Conservation (phyloP, 2,329 filamentous ascomycete species). For the Lasiodiplodia sp. region DNA sequence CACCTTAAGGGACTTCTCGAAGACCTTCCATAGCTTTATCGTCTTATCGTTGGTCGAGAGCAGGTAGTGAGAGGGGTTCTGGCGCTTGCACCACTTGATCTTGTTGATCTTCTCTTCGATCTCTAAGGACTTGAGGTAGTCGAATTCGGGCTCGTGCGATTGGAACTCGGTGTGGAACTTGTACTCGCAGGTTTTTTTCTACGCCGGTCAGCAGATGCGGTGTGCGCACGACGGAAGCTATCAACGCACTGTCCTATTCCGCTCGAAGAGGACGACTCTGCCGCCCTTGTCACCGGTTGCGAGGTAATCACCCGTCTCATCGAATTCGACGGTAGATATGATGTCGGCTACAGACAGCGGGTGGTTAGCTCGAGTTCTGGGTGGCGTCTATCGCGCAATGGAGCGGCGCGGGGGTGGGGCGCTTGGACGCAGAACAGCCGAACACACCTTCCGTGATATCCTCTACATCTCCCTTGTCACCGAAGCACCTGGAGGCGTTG, state of each 20-base stretch:
- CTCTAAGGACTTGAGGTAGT: constrained; percentile 98
- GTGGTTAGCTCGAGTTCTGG: constrained; percentile 24
- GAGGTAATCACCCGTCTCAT: constrained; percentile 88
- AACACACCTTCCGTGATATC: constrained; percentile 86
- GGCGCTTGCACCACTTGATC: constrained; percentile 98
- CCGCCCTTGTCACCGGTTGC: constrained; percentile 91
- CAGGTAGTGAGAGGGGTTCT: constrained; percentile 98
- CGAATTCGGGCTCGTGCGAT: constrained; percentile 98
- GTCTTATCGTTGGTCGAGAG: constrained; percentile 99
- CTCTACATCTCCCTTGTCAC: constrained; percentile 99
- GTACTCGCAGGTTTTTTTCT: constrained; percentile 99
- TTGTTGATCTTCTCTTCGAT: constrained; percentile 99
- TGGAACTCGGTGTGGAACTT: constrained; percentile 99
- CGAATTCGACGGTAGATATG: constrained; percentile 90
- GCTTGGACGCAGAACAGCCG: constrained; percentile 27
- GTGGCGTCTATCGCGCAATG: neutral
- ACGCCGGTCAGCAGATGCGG: constrained; percentile 31
- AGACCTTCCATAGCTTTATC: constrained; percentile 99
- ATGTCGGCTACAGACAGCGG: constrained; percentile 78
- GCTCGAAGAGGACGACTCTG: constrained; percentile 83
- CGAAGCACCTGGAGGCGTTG: constrained; percentile 78
- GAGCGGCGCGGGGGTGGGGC: constrained; percentile 27
- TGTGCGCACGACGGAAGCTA: constrained; percentile 18
- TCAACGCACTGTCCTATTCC: constrained; percentile 87
- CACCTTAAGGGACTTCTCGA: constrained; percentile 98